phyloP scores from a whole-genome alignment of 306 rosid species.

The Cucurbita ficifolia region DNA sequence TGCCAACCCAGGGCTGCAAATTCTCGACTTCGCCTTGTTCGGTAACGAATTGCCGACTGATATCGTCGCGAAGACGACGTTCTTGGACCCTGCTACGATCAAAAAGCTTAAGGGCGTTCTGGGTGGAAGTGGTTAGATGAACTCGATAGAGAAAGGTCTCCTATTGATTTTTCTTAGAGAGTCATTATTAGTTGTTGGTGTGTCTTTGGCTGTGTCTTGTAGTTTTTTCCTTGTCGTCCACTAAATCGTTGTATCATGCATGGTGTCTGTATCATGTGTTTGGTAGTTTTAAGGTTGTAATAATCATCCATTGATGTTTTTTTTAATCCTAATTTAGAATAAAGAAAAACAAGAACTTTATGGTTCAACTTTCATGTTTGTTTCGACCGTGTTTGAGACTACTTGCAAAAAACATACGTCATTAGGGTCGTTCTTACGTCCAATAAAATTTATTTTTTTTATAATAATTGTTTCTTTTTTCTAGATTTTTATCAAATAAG shows the following conservation, averaged over 20 bases:
- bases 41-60: conserved; percentile 47
- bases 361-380: too few species aligned
- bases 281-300: not conserved
- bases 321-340: not conserved
- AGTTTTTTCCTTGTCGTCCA: not conserved
- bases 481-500: too few species aligned
- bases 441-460: too few species aligned
- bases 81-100: conserved; percentile 39
- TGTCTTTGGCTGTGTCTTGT: not conserved
- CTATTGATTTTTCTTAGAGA: not conserved
- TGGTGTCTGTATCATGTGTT: not conserved
- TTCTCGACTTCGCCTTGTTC: conserved; percentile 57
- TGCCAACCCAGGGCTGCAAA: conserved; percentile 57
- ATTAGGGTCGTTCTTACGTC: too few species aligned
- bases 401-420: too few species aligned
- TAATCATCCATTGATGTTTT: not conserved
- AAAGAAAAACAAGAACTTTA: not conserved
- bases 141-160: not conserved
- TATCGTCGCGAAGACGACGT: conserved; percentile 30
- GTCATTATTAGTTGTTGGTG: not conserved
- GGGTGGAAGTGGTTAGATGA: conserved; percentile 43
- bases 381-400: too few species aligned
- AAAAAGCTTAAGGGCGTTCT: conserved; percentile 82
- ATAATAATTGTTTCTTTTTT: too few species aligned
- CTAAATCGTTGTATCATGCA: not conserved